phyloP scores from a whole-genome alignment of 2,329 filamentous ascomycete species.

The Ophiostoma piceae region DNA sequence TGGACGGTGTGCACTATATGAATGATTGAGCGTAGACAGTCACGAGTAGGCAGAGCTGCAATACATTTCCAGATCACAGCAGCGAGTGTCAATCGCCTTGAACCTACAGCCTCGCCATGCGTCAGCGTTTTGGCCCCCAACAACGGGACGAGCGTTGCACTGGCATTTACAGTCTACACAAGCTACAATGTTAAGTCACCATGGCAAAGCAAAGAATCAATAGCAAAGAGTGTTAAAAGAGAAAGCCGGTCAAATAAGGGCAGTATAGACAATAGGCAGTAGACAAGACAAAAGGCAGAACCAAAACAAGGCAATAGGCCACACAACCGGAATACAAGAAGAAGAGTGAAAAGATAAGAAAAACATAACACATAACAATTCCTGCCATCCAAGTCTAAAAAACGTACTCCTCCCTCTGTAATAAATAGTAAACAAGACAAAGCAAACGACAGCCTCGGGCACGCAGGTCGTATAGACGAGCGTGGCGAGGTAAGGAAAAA shows the following conservation, averaged over 20 bases:
- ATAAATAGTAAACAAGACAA: background rate
- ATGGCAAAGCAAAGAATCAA: background rate
- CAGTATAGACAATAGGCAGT: background rate
- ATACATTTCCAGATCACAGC: no score
- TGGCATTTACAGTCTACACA: background rate
- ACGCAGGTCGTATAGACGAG: background rate
- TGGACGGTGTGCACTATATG: no score
- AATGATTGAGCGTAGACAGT: no score
- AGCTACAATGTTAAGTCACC: background rate
- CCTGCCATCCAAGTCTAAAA: slow-evolving; percentile 11
- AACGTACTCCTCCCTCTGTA: slow-evolving; percentile 1
- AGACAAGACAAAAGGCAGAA: background rate
- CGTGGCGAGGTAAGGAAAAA: background rate
- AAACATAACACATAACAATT: background rate
- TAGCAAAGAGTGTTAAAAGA: background rate
- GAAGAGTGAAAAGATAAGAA: background rate
- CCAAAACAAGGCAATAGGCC: background rate
- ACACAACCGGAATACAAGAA: background rate
- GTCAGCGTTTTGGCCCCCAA: background rate
- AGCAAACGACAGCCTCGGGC: background rate
- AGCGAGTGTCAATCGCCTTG: background rate
- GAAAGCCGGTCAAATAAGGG: background rate
- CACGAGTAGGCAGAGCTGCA: no score
- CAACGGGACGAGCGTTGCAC: background rate
- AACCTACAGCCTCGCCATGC: background rate